phyloP scores from a whole-genome alignment of 345 rosid genomes.

The Abelmoschus esculentus region DNA sequence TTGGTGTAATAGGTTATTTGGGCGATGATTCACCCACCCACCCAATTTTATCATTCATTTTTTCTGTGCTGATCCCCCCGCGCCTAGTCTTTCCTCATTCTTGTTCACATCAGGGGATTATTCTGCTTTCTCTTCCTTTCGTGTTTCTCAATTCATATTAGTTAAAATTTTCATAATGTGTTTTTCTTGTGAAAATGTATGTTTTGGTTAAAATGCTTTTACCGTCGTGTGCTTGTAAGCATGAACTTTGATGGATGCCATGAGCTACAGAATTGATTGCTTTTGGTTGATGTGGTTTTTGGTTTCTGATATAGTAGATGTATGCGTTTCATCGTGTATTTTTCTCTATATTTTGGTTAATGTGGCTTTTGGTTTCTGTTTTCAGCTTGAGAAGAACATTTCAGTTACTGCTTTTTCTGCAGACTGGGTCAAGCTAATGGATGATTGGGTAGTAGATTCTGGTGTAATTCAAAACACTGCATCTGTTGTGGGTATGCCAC shows the following conservation, averaged over 20 bases:
- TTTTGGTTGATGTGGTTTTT: neutral
- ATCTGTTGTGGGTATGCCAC: constrained; percentile 29
- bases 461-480: constrained; percentile 45
- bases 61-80: too few relatives aligned
- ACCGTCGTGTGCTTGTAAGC: neutral
- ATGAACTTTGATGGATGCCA: neutral
- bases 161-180: neutral
- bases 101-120: neutral
- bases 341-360: neutral
- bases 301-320: neutral
- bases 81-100: neutral
- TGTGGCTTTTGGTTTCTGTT: constrained; percentile 11
- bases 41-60: too few relatives aligned
- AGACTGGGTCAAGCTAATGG: constrained; percentile 73
- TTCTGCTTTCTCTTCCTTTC: neutral
- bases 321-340: neutral
- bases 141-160: neutral
- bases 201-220: neutral
- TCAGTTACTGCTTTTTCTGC: constrained; percentile 54
- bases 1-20: neutral
- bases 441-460: constrained; percentile 51
- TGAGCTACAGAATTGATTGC: neutral
- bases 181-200: neutral
- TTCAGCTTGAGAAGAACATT: constrained; percentile 79
- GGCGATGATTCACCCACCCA: neutral